A percentile compares a stretch with the other conserved stretches of the same genome.
phyloP scores from a whole-genome alignment of 805 yeast species.

The Saccharomycopsis capsularis region DNA sequence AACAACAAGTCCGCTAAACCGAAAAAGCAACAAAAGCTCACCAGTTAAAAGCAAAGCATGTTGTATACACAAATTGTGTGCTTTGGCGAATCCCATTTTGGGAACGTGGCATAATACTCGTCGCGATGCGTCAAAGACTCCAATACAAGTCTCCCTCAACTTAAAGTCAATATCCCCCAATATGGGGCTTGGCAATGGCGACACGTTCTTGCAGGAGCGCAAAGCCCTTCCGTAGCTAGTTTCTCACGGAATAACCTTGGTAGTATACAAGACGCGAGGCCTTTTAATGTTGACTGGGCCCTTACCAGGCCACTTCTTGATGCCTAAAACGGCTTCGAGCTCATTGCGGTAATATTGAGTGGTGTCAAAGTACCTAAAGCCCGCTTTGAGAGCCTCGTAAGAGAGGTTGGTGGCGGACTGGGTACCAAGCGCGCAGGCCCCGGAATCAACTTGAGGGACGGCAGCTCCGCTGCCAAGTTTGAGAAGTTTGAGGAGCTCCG shows the following conservation, averaged over 20 bases:
- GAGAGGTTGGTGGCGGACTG: slow-evolving; percentile 38
- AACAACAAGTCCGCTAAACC: too few relatives aligned
- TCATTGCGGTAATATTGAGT: slow-evolving; percentile 65
- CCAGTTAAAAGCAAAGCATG: too few relatives aligned
- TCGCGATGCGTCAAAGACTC: slow-evolving; percentile 33
- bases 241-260: slow-evolving; percentile 60
- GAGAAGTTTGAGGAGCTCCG: too few relatives aligned
- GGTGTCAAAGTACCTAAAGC: slow-evolving; percentile 72
- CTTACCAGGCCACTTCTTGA: slow-evolving; percentile 44
- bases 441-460: slow-evolving; percentile 52
- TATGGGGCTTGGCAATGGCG: slow-evolving; percentile 30
- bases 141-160: slow-evolving; percentile 36
- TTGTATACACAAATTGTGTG: too few relatives aligned
- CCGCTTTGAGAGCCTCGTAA: slow-evolving; percentile 49
- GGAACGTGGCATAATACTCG: slow-evolving; percentile 30
- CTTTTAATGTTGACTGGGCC: slow-evolving; percentile 30
- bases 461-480: slow-evolving; percentile 43
- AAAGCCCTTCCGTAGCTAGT: slow-evolving; percentile 31
- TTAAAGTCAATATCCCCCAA: slow-evolving; percentile 59
- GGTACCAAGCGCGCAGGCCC: slow-evolving; percentile 41
- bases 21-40: too few relatives aligned
- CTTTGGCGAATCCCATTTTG: slow-evolving; percentile 22
- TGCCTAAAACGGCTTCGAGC: slow-evolving; percentile 51
- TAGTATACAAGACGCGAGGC: slow-evolving; percentile 49
- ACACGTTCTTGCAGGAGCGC: slow-evolving; percentile 50